Percentiles rank a stretch among this genome's conserved stretches.
Evolutionary conservation across 1,139 yeast genomes (phyloP).

Genomic region (Pichia inconspicua): DNA sequence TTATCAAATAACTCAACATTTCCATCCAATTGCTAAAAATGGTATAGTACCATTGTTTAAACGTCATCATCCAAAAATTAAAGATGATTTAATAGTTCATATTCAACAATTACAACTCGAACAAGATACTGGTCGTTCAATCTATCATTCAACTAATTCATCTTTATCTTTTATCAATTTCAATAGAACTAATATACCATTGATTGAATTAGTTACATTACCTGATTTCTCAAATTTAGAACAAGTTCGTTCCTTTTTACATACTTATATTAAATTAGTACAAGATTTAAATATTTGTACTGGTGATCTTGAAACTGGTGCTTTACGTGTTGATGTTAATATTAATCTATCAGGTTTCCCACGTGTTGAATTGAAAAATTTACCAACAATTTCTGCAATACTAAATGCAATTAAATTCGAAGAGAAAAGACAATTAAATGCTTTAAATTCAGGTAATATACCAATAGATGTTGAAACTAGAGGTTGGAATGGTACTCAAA

Average conservation of each 20-base stretch:
- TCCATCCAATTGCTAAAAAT: slow-evolving; percentile 64
- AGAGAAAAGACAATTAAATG: slow-evolving; percentile 51
- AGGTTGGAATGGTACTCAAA: slow-evolving; percentile 78
- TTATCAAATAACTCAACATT: slow-evolving; percentile 89
- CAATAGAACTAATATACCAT: slow-evolving; percentile 78
- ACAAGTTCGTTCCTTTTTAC: slow-evolving; percentile 72
- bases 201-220: slow-evolving; percentile 83
- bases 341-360: slow-evolving; percentile 65
- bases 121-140: slow-evolving; percentile 88
- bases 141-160: slow-evolving; percentile 35
- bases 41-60: slow-evolving; percentile 49
- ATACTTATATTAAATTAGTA: slow-evolving; percentile 68
- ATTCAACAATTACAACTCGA: slow-evolving; percentile 80
- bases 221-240: slow-evolving; percentile 72
- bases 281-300: slow-evolving; percentile 66
- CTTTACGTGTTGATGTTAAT: slow-evolving; percentile 91
- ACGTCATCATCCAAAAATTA: slow-evolving; percentile 37
- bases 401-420: slow-evolving; percentile 71
- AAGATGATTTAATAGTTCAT: slow-evolving; percentile 35
- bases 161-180: slow-evolving; percentile 52
- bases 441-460: slow-evolving; percentile 1
- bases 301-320: slow-evolving; percentile 90
- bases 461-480: slow-evolving; percentile 54
- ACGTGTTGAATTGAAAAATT: slow-evolving; percentile 81
- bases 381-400: slow-evolving; percentile 79